Conservation (phyloP, 768 basidiomycete species). For the Auricularia sp. region DNA sequence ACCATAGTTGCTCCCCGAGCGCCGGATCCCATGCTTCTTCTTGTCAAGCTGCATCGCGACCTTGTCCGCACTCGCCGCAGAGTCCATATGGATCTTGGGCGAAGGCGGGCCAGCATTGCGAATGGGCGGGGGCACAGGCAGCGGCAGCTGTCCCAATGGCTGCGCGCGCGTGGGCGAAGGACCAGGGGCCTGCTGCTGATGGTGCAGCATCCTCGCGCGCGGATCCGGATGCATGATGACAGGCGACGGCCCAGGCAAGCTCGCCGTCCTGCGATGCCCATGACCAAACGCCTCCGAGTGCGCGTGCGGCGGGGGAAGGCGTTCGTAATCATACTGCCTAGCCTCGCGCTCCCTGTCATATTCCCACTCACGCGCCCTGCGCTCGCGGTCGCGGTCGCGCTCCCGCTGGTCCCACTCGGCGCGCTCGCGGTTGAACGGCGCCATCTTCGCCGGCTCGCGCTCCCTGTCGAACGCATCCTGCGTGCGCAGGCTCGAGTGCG, state of each 20-base stretch:
- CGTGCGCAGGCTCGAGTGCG: background rate
- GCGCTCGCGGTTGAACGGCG: constrained; percentile 39
- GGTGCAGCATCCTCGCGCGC: background rate
- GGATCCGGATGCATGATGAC: background rate
- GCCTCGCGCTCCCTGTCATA: background rate
- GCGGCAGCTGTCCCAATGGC: background rate
- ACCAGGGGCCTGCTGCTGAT: background rate
- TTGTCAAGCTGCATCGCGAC: background rate
- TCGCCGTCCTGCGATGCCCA: background rate
- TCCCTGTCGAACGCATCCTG: constrained; percentile 5
- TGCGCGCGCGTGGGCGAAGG: background rate
- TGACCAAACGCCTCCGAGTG: background rate
- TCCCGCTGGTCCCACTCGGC: constrained; percentile 11
- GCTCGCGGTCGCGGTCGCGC: constrained; percentile 13
- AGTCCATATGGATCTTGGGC: background rate
- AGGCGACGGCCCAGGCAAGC: background rate
- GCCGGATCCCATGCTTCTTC: background rate
- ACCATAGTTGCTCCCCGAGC: constrained; percentile 23
- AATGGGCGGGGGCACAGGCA: background rate
- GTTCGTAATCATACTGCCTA: background rate
- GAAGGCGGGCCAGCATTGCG: background rate
- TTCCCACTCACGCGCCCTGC: background rate
- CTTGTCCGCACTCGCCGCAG: background rate
- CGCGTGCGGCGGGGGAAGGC: background rate
- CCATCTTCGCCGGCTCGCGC: constrained; percentile 44